Evolutionary conservation across 345 rosid genomes (phyloP).

Genomic region (Hibiscus tridactylites): DNA sequence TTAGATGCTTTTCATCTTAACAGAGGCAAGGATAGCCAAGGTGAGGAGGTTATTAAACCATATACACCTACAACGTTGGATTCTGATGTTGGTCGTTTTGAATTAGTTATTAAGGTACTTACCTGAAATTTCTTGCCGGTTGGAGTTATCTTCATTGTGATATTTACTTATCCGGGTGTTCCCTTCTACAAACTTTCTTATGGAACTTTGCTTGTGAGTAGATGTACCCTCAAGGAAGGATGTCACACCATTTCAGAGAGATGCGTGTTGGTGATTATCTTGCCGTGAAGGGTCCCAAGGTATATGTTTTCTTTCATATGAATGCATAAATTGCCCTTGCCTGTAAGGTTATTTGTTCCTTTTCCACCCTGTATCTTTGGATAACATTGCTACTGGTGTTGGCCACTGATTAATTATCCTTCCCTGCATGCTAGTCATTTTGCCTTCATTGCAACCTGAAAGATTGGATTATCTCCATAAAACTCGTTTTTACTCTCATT

Average conservation of each 20-base stretch:
- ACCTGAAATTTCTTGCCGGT: slow-evolving; percentile 4
- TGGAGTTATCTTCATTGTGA: slow-evolving; percentile 8
- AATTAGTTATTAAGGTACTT: slow-evolving; percentile 78
- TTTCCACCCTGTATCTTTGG: too few relatives aligned
- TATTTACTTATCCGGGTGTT: not conserved
- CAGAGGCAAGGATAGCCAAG: slow-evolving; percentile 85
- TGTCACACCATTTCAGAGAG: slow-evolving; percentile 99
- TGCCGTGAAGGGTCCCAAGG: slow-evolving; percentile 97
- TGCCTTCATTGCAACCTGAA: too few relatives aligned
- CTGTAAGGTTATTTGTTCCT: not conserved
- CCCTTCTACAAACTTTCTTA: not conserved
- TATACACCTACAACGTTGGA: slow-evolving; percentile 94
- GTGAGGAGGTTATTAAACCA: slow-evolving; percentile 85
- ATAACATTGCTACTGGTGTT: not conserved
- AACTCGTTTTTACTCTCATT: not conserved
- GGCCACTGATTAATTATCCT: not conserved
- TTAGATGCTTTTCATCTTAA: not conserved
- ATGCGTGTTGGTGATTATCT: slow-evolving; percentile 78
- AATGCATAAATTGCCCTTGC: not conserved
- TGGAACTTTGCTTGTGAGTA: slow-evolving; percentile 19
- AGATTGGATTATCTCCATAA: too few relatives aligned
- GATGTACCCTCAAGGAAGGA: slow-evolving; percentile 99
- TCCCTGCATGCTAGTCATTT: not conserved
- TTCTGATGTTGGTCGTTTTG: slow-evolving; percentile 80
- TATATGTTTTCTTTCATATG: slow-evolving; percentile 17